phyloP scores from a whole-genome alignment of 2,329 filamentous ascomycete genomes.

The Trichoderma pleuroti region DNA sequence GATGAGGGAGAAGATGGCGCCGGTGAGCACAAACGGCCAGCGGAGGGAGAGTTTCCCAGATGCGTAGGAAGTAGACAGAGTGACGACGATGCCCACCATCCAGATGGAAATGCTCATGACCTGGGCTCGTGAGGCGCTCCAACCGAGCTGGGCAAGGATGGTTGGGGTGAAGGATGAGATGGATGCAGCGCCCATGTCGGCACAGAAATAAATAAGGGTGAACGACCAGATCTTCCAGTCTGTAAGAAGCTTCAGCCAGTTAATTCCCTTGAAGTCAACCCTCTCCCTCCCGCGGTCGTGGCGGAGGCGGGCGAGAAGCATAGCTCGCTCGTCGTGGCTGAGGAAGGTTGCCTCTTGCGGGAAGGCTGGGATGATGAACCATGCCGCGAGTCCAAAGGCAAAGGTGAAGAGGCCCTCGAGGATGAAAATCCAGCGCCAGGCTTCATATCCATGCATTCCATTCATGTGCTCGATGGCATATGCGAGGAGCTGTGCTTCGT shows the following conservation, averaged over 20 bases:
- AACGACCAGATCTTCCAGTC: slow-evolving; percentile 3
- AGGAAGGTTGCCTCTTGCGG: not conserved
- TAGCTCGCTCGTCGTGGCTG: not conserved
- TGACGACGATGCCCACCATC: not conserved
- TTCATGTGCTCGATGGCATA: slow-evolving; percentile 48
- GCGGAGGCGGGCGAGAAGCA: not conserved
- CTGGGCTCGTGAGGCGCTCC: not conserved
- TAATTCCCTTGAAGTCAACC: not conserved
- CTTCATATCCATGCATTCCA: slow-evolving; percentile 39
- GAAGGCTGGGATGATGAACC: not conserved
- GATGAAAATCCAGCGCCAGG: slow-evolving; percentile 51
- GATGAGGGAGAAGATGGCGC: not conserved
- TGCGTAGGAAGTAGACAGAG: not conserved
- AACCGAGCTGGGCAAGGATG: not conserved
- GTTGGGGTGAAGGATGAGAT: slow-evolving; percentile 2
- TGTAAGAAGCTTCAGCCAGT: not conserved
- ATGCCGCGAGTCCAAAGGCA: not conserved
- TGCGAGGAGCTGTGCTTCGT: slow-evolving; percentile 34
- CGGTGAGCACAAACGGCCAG: not conserved
- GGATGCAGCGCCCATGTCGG: not conserved
- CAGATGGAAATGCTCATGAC: not conserved
- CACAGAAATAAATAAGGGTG: not conserved
- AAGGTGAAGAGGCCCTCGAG: slow-evolving; percentile 39
- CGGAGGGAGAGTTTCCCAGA: not conserved
- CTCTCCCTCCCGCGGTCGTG: not conserved